Evolutionary conservation across 1,284 basidiomycete genomes (phyloP).

Genomic region (Cryptococcus sp.): DNA sequence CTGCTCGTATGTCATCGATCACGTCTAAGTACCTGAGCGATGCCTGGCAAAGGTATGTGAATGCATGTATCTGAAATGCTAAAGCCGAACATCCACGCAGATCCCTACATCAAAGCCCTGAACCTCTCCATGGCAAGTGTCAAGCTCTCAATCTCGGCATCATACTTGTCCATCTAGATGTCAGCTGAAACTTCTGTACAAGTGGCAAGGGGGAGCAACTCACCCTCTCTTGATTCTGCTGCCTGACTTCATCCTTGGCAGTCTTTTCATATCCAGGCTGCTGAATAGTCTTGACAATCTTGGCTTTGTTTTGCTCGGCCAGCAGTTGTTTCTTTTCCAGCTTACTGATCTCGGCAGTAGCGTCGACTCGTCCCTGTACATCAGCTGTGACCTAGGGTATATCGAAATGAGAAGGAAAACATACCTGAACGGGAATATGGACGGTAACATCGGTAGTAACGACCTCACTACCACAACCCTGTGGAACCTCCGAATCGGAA

Average conservation of each 20-base stretch:
- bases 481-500: constrained; percentile 60
- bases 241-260: constrained; percentile 70
- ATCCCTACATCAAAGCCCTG: constrained; percentile 31
- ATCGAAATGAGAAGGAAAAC: not conserved
- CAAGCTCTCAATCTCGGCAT: constrained; percentile 46
- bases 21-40: no score
- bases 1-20: no score
- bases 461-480: constrained; percentile 80
- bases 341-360: constrained; percentile 77
- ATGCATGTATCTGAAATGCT: no score
- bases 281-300: constrained; percentile 67
- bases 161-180: constrained; percentile 38
- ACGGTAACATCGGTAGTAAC: constrained; percentile 71
- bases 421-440: constrained; percentile 76
- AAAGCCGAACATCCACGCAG: no score
- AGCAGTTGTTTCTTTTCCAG: constrained; percentile 80
- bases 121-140: constrained; percentile 46
- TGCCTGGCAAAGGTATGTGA: no score
- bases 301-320: constrained; percentile 64
- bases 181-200: not conserved
- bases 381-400: not conserved
- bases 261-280: constrained; percentile 72
- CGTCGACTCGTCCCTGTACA: constrained; percentile 73
- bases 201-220: constrained; percentile 21
- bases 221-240: constrained; percentile 75